Conservation (phyloP, 2,329 filamentous ascomycete genomes). For the Aspergillus costaricaensis region DNA sequence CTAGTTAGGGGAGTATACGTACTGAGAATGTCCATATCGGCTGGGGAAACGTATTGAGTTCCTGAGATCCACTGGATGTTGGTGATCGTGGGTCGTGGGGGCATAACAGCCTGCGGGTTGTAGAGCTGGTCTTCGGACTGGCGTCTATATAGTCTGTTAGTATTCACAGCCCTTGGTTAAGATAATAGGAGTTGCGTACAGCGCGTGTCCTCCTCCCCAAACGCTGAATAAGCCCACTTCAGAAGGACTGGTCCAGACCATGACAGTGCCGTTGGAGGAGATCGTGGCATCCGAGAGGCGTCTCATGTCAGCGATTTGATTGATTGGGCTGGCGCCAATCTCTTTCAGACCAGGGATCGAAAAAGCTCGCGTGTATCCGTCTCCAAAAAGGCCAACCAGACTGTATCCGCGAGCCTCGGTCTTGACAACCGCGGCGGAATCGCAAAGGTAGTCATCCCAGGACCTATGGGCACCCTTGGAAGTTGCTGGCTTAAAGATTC, state of each 20-base stretch:
- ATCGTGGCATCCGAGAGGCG: constrained; percentile 71
- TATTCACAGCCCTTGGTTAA: neutral
- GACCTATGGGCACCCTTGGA: constrained; percentile 89
- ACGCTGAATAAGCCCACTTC: constrained; percentile 81
- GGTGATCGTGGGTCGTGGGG: constrained; percentile 86
- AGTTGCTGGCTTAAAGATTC: constrained; percentile 82
- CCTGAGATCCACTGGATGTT: constrained; percentile 96
- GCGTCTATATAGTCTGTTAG: constrained; percentile 34
- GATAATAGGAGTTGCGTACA: constrained; percentile 52
- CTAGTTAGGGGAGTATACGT: constrained; percentile 22
- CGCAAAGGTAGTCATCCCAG: constrained; percentile 81
- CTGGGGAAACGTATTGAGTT: constrained; percentile 83
- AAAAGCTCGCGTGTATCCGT: constrained; percentile 76
- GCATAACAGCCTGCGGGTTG: constrained; percentile 73
- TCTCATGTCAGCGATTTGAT: constrained; percentile 69
- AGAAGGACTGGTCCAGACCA: constrained; percentile 86
- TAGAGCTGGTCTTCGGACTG: constrained; percentile 69
- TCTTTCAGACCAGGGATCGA: constrained; percentile 88
- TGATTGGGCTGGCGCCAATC: constrained; percentile 67
- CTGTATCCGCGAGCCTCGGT: constrained; percentile 75
- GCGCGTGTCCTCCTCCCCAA: constrained; percentile 72
- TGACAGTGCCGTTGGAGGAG: constrained; percentile 75
- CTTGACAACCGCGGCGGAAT: constrained; percentile 74
- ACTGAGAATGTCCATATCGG: constrained; percentile 84
- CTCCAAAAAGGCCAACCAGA: constrained; percentile 80